Base-by-base conservation (phyloP, 305 asterid genomes). In the Fraxinus platypoda region DNA sequence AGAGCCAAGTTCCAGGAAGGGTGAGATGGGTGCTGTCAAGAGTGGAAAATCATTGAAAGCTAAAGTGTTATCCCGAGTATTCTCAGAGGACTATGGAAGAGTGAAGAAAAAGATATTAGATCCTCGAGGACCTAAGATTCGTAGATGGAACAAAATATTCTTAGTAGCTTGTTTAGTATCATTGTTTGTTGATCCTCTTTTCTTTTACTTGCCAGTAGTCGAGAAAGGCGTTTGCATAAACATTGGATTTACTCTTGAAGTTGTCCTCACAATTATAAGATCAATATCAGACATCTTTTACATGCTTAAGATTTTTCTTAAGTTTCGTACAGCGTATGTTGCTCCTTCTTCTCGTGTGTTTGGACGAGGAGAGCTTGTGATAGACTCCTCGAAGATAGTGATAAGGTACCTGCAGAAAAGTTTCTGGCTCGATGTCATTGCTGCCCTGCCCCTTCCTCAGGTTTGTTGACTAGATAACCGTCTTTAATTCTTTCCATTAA, bases 381-480 rank as follows among this genome's bases (percentile, higher is more conserved):
- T 95, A 35, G 98, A 95, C 52, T 84, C 93, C 35, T 89, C 90
- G 3, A 91, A 89, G 84, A 94, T 94, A 71, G 97, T 97, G 0
- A 80, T 80, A 2, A 87, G 92, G 76, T 95, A 94, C 82, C 80
- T 93, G 57, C 31, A 85, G 31, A 89, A 82, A 68, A 88, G 88
- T 37, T 93, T 95, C 89, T 92, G 91, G 92, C 85, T 95, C 52
- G 97, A 95, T 78, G 84, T 86, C 64, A 74, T 93, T 71, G 93
- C 97, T 3, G 94, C 98, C 30, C 91, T 95, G 84, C 99, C 99
- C 76, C 95, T 95, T 78, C 98, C 99, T 81, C 99, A 95, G 99
- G 99, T 93, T 85, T 6, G 89, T 88, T 74, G 8, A 38, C 77
- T 74, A 64, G 75, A 46, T 57, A 57, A 57, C 13, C 6, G 68